A percentile compares a stretch with the other conserved stretches of the same genome.
Conservation (phyloP, 129 eudicot species). For the Escallonia rubra region DNA sequence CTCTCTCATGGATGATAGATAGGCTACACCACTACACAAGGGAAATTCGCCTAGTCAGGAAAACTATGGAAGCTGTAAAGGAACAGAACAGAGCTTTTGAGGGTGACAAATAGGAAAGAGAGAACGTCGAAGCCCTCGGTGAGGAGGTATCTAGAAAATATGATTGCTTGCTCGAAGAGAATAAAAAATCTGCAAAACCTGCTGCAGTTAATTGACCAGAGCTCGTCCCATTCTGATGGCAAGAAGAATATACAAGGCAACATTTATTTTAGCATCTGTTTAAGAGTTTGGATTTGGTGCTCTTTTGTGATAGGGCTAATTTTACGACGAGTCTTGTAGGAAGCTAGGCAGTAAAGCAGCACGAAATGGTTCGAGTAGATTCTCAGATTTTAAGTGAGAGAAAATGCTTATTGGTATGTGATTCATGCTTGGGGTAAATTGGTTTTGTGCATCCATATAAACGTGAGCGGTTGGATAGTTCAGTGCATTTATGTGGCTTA, state of each 20-base stretch:
- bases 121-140: conserved; percentile 38
- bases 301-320: not conserved
- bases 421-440: no score
- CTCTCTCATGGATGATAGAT: conserved; percentile 61
- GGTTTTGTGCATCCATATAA: no score
- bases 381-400: not conserved
- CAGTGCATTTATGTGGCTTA: not conserved
- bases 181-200: conserved; percentile 51
- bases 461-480: not conserved
- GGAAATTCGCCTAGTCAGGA: conserved; percentile 55
- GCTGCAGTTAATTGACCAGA: conserved; percentile 30
- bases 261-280: not conserved
- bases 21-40: conserved; percentile 71
- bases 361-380: not conserved
- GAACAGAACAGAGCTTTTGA: conserved; percentile 55
- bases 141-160: conserved; percentile 52
- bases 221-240: conserved; percentile 39
- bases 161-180: conserved; percentile 52
- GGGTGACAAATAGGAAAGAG: conserved; percentile 43
- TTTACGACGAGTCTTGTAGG: not conserved
- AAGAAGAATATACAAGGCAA: conserved; percentile 52
- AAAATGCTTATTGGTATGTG: no score
- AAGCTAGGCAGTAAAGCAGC: not conserved
- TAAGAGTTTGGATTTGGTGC: not conserved
- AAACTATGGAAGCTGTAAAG: conserved; percentile 55